Base-by-base conservation (phyloP, 805 yeast genomes). In the Sporopachydermia lactativora region DNA sequence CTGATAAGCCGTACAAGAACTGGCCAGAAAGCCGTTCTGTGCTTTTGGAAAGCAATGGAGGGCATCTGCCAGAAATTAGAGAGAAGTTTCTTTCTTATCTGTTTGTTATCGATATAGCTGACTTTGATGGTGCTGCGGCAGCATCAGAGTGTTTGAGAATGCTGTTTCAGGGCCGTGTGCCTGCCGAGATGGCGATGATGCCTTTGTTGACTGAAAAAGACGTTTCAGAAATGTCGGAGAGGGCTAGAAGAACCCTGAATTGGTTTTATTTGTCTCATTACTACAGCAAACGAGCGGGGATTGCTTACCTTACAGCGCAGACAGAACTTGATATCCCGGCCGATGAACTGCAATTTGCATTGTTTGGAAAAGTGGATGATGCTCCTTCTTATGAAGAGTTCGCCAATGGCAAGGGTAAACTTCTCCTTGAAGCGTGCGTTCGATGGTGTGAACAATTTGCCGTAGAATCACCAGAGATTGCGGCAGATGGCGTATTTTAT, bases 181-280 rank as follows among this genome's bases (percentile, higher is more conserved):
- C 95, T 0, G 81, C 86, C 47, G 80, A 88, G 55, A 52, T 89
- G 40, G 98, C 96, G 4, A 46, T 89, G 2, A 62, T 89, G n/a
- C 95, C 97, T 0, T 43, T 81, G 2, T 45, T 24, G 31, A 8
- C 31, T 8, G 8, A 24, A 8, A 8, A 24, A 8, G 31, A 24
- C 31, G n/a, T 24, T 24, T 8, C 8, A n/a, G n/a, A 8, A 24
- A 24, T 8, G 8, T 24, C 31, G n/a, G 31, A 24, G n/a, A 24
- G 31, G n/a, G 31, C 31, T 8, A 24, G 31, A 24, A 24, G n/a
- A n/a, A 24, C 31, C n/a, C 31, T 24, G 8, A 24, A 24, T n/a
- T 24, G 31, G 31, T 24, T 24, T 8, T 24, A 24, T 24, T 24
- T 24, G n/a, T 24, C 13, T 24, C 31, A 24, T n/a, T 24, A n/a